Base-by-base conservation (phyloP, 1,139 yeast genomes). In the Starmera stellimalicola region DNA sequence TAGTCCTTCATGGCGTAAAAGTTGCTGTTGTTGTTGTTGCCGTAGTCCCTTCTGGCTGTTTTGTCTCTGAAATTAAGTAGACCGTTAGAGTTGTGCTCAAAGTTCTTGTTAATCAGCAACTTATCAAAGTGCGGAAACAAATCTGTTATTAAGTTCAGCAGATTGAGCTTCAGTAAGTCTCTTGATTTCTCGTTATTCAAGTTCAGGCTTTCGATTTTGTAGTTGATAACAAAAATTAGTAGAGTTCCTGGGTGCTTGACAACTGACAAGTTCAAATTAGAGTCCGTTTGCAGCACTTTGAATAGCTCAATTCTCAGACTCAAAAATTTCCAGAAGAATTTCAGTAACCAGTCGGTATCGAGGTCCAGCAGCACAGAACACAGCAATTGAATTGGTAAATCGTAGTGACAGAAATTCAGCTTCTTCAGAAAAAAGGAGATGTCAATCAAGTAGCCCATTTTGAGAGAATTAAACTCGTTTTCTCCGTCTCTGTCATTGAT, bases 301-400 rank as follows among this genome's bases (percentile, higher is more conserved):
- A 47, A 27, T 3, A 25, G 24, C 2, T 34, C 20, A 4, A 32
- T 29, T 30, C 52, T 34, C 6, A 15, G 11, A 3, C 44, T 38
- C n/a, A 48, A 36, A 27, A 26, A 47, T 0, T 40, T 25, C 50
- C 49, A 47, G 26, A 48, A 46, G 26, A 48, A 46, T 8, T 27
- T 26, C 9, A 48, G 23, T 2, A 47, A 33, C 44, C 44, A 40
- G 3, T 38, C 38, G 2, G 34, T 35, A 5, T 42, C 26, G 2
- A 38, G 19, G n/a, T 33, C 41, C 6, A 22, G 36, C 11, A 48
- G 20, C 5, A 42, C 19, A 1, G 18, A 15, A 4, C 24, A 27
- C 5, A 42, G 15, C 10, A 46, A 26, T 20, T 36, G 25, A 14
- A 39, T 32, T 3, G 44, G 41, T 24, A 42, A 12, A 27, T 46